Evolutionary conservation across 352 stramenopile species (phyloP).

Genomic region (Phytophthora pini): DNA sequence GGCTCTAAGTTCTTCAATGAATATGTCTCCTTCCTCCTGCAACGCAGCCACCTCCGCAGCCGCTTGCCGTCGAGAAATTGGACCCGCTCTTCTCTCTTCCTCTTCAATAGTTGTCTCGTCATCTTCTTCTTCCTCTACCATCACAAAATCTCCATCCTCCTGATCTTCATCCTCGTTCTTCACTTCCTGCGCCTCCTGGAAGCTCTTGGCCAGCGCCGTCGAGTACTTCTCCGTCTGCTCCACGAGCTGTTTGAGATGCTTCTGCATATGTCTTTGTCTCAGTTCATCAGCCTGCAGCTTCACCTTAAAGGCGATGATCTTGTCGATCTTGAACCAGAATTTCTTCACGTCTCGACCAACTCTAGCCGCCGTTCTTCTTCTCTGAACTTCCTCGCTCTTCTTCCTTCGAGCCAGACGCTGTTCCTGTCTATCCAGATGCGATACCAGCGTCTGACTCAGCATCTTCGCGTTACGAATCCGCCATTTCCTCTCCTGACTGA

Average conservation of each 20-base stretch:
- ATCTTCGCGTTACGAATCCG: conserved; percentile 79
- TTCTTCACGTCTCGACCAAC: conserved; percentile 91
- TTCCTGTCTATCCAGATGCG: conserved; percentile 31
- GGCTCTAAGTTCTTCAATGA: conserved; percentile 77
- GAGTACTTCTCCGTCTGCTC: conserved; percentile 98
- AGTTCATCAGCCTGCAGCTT: conserved; percentile 91
- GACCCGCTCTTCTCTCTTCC: conserved; percentile 29
- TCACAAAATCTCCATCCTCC: conserved; percentile 7
- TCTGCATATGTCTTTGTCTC: conserved; percentile 94
- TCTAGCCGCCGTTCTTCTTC: conserved; percentile 67
- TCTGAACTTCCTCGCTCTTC: conserved; percentile 44
- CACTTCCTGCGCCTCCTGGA: conserved; percentile 35
- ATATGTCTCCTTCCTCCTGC: conserved; percentile 81
- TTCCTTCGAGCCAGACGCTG: conserved; percentile 34
- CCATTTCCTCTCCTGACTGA: conserved; percentile 90
- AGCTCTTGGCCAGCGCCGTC: conserved; percentile 74
- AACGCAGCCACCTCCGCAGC: conserved; percentile 70
- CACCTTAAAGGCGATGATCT: conserved; percentile 98
- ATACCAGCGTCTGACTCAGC: conserved; percentile 65
- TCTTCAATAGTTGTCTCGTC: conserved; percentile 52
- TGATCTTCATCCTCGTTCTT: conserved; percentile 7
- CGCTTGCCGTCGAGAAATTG: conserved; percentile 6
- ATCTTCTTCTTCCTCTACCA: background rate
- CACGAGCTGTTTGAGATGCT: conserved; percentile 95
- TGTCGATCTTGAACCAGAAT: conserved; percentile 98